Evolutionary conservation across 768 basidiomycete genomes (phyloP), one percentile per base, ranked within the genome.

Genomic region (Rhodotorula toruloides): DNA sequence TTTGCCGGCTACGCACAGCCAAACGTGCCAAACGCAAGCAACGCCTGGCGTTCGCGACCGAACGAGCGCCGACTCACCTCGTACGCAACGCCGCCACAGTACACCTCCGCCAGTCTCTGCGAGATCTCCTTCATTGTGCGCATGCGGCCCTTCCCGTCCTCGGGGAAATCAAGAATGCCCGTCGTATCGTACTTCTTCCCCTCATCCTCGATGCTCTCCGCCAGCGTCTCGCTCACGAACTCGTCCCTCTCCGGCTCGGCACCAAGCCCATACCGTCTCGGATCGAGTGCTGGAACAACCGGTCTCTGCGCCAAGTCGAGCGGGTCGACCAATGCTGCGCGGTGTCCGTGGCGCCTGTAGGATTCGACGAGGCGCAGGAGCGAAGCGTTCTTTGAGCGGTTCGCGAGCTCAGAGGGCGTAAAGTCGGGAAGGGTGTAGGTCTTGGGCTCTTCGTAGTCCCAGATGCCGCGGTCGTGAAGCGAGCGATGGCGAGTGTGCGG

Each of bases 291-390:
- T 6, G 63, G 63, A 0, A 58, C 65, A 32, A 17, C 29, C 82
- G 85, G 71, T 22, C 91, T 85, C 59, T 89, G 86, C 37, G 94
- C 86, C 57, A 94, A 78, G 77, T 91, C 90, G 42, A 94, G 79
- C 0, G 92, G 91, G 75, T 96, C 91, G 47, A 94, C 88, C 48
- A 83, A 81, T 0, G 90, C 90, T 6, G 90, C 89, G 37, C 89
- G 84, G 74, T 91, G 90, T 0, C 87, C 88, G 70, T 91, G 88
- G 0, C 53, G 43, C 19, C 77, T 74, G 72, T 94, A 82, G 3
- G 88, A 87, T 76, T 94, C 92, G 17, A 91, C 89, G 75, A 91
- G 93, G 40, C 92, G 87, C 49, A 93, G 79, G 25, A 96, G 80
- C 6, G 89, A 80, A 0, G 90, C 90, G 72, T 93, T 91, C 6